Conservation (phyloP, 768 basidiomycete species). For the Polyporus arcularius region DNA sequence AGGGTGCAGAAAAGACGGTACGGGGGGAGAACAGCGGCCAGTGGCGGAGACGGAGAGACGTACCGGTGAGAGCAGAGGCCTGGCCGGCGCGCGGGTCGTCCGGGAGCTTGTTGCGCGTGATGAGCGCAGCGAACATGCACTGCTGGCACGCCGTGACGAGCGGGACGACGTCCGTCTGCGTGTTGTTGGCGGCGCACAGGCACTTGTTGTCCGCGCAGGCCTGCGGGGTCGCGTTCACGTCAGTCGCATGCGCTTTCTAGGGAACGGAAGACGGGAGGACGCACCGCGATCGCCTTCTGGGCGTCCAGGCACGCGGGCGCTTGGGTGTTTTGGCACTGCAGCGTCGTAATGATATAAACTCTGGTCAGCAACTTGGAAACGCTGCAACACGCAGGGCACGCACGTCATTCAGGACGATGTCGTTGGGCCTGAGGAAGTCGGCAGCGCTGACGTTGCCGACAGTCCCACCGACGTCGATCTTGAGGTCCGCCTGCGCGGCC, state of each 20-base stretch:
- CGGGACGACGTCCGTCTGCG: constrained; percentile 29
- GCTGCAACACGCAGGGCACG: constrained; percentile 10
- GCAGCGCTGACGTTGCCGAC: constrained; percentile 39
- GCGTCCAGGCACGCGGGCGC: not conserved
- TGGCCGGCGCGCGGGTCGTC: constrained; percentile 63
- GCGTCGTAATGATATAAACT: not conserved
- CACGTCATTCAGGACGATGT: constrained; percentile 33
- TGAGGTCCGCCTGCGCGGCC: constrained; percentile 40
- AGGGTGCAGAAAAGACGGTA: too few relatives aligned
- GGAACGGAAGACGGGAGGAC: constrained; percentile 8
- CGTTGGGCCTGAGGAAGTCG: constrained; percentile 46
- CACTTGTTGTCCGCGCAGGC: constrained; percentile 53
- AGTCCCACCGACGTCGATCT: constrained; percentile 44
- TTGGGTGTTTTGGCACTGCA: not conserved
- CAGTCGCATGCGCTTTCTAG: not conserved
- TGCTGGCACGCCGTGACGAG: constrained; percentile 58
- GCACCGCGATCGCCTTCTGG: constrained; percentile 22
- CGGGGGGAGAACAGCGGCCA: too few relatives aligned
- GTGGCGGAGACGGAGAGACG: constrained; percentile 17
- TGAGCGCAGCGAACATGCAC: constrained; percentile 62
- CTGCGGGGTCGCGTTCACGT: constrained; percentile 24
- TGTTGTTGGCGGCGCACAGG: constrained; percentile 41
- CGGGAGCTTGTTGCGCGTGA: constrained; percentile 50
- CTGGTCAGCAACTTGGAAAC: not conserved
- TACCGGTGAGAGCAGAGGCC: constrained; percentile 58